phyloP scores from a whole-genome alignment of 2,329 filamentous ascomycete genomes.

The Calonectria pseudoturangicola region DNA sequence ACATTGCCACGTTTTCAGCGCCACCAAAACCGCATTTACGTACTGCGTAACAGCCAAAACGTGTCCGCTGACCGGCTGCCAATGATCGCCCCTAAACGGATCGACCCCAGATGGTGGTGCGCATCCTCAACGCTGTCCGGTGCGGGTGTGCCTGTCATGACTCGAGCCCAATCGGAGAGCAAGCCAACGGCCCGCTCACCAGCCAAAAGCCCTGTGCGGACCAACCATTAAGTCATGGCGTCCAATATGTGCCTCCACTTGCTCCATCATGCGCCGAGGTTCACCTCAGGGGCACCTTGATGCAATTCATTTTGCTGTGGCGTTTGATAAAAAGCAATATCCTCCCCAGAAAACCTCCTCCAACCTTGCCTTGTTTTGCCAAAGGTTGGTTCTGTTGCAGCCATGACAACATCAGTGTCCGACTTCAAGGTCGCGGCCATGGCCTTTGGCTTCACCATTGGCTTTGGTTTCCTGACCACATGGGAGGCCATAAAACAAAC shows the following conservation, averaged over 20 bases:
- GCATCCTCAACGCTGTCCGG: not conserved
- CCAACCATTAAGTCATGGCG: slow-evolving; percentile 1
- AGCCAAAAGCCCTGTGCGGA: not conserved
- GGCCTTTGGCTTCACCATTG: slow-evolving; percentile 60
- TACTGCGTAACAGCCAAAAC: not conserved
- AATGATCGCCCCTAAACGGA: slow-evolving; percentile 24
- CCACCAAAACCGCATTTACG: not conserved
- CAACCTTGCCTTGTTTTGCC: not conserved
- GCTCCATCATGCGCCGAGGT: slow-evolving; percentile 12
- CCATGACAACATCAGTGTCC: slow-evolving; percentile 40
- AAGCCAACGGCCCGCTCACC: slow-evolving; percentile 2
- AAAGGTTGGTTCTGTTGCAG: slow-evolving; percentile 1
- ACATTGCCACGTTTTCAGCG: not conserved
- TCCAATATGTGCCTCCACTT: slow-evolving; percentile 11
- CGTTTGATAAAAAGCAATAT: slow-evolving; percentile 12
- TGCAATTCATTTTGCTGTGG: not conserved
- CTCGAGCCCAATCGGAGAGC: not conserved
- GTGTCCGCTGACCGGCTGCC: not conserved
- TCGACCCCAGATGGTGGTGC: slow-evolving; percentile 5
- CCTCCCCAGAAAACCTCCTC: not conserved
- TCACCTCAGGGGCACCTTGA: not conserved
- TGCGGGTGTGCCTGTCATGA: not conserved
- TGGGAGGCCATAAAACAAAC: slow-evolving; percentile 66
- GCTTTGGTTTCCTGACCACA: slow-evolving; percentile 63
- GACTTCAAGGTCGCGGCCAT: slow-evolving; percentile 57